Percentiles rank a stretch among this genome's conserved stretches.
Evolutionary conservation across 495 filamentous ascomycete species (phyloP).

Genomic region (Filosporella fistucella): DNA sequence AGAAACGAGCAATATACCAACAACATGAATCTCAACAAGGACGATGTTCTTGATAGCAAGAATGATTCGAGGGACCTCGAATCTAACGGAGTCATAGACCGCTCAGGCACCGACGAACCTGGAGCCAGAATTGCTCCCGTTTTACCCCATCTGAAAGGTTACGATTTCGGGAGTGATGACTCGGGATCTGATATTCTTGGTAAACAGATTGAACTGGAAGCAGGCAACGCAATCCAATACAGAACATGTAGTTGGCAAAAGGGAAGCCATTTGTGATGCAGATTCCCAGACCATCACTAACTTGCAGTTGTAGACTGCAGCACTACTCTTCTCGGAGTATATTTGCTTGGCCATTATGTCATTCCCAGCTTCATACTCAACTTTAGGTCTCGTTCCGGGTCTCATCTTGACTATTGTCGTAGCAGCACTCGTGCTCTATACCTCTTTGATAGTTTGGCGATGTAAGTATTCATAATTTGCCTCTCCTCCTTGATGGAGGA

Average conservation of each 20-base stretch:
- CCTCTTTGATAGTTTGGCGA: constrained; percentile 78
- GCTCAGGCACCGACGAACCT: no score
- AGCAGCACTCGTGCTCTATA: constrained; percentile 73
- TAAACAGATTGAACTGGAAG: constrained; percentile 74
- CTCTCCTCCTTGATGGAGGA: no score
- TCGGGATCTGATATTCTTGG: constrained; percentile 47
- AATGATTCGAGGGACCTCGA: no score
- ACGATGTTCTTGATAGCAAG: neutral
- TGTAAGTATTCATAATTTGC: no score
- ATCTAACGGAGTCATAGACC: no score
- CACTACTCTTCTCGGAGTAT: constrained; percentile 84
- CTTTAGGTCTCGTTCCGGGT: constrained; percentile 81
- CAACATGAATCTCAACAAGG: constrained; percentile 10
- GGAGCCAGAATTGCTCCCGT: constrained; percentile 42
- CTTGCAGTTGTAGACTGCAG: constrained; percentile 84
- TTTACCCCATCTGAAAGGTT: constrained; percentile 24
- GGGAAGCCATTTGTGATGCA: constrained; percentile 37
- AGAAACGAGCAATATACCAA: constrained; percentile 14
- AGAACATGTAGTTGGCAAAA: constrained; percentile 89
- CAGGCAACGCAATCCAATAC: constrained; percentile 78
- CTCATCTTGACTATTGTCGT: constrained; percentile 76
- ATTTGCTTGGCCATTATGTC: constrained; percentile 94
- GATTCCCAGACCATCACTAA: neutral
- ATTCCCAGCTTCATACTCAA: constrained; percentile 84
- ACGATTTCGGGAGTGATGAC: constrained; percentile 24